These are phyloP conservation scores for Gymnopilus junonius DNA, from an alignment of 768 basidiomycete genomes.

Conservation along the genomic window DNA sequence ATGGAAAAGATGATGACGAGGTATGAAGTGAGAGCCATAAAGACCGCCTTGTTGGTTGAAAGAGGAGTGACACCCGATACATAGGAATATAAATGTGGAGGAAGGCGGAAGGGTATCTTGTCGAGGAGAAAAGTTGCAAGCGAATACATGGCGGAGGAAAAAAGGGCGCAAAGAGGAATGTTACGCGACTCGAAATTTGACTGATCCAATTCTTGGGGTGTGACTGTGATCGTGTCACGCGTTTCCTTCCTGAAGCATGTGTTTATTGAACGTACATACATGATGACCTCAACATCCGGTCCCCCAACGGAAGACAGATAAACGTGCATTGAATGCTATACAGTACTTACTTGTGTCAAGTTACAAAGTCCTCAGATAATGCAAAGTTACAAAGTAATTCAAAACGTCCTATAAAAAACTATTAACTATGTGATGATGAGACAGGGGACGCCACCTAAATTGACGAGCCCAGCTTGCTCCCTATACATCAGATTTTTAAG, in stretches of 20 bases:
- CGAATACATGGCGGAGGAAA: constrained; percentile 57
- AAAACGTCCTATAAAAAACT: not conserved
- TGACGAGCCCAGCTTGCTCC: constrained; percentile 53
- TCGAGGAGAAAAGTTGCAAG: constrained; percentile 76
- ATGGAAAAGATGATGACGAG: constrained; percentile 88
- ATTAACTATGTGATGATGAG: constrained; percentile 61
- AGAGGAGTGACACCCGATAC: constrained; percentile 79
- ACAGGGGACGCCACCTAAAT: constrained; percentile 54
- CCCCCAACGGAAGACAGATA: not conserved
- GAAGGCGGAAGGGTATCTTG: constrained; percentile 59
- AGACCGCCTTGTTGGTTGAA: constrained; percentile 79
- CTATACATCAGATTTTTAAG: constrained; percentile 32
- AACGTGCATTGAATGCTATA: not conserved
- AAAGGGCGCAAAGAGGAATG: constrained; percentile 22
- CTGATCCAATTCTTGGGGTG: constrained; percentile 30
- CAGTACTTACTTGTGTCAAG: not conserved
- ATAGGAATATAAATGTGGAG: constrained; percentile 63
- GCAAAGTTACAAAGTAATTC: not conserved
- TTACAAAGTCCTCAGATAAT: not conserved
- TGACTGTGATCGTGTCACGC: constrained; percentile 26
- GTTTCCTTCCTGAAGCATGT: constrained; percentile 17
- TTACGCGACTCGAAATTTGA: constrained; percentile 32
- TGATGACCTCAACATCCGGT: not conserved
- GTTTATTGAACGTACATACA: constrained; percentile 14
- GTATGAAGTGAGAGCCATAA: constrained; percentile 74